phyloP scores from a whole-genome alignment of 1,284 basidiomycete genomes.

The Chondrostereum purpureum region DNA sequence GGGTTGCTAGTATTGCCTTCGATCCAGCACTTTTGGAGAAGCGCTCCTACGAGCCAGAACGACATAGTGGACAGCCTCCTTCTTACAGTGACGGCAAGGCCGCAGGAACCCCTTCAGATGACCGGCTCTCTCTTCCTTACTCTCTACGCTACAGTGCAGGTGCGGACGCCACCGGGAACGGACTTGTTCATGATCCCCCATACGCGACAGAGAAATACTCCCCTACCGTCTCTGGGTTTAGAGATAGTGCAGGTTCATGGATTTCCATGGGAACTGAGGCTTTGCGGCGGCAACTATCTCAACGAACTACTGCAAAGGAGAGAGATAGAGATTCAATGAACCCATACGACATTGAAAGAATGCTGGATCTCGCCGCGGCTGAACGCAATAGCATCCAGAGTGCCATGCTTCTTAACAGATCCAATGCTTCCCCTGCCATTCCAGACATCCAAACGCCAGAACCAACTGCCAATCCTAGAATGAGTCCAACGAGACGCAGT shows the following conservation, averaged over 20 bases:
- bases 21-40: constrained; percentile 21
- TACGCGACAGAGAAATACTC: constrained; percentile 1
- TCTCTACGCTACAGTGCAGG: background rate
- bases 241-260: background rate
- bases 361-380: constrained; percentile 1
- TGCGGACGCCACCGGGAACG: background rate
- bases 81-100: background rate
- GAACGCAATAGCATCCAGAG: too few species aligned
- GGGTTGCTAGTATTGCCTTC: constrained; percentile 14
- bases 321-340: background rate
- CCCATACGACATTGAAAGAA: constrained; percentile 3
- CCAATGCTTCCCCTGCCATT: background rate
- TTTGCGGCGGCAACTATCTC: background rate
- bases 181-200: background rate
- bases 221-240: constrained; percentile 7
- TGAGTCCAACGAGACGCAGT: background rate
- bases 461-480: background rate
- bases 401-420: background rate
- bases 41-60: too few species aligned
- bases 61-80: too few species aligned
- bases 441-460: background rate
- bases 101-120: background rate
- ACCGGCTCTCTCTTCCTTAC: background rate
- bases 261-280: background rate
- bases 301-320: background rate